Base-by-base conservation (phyloP, 1,284 basidiomycete species). In the Schizophyllum commune region DNA sequence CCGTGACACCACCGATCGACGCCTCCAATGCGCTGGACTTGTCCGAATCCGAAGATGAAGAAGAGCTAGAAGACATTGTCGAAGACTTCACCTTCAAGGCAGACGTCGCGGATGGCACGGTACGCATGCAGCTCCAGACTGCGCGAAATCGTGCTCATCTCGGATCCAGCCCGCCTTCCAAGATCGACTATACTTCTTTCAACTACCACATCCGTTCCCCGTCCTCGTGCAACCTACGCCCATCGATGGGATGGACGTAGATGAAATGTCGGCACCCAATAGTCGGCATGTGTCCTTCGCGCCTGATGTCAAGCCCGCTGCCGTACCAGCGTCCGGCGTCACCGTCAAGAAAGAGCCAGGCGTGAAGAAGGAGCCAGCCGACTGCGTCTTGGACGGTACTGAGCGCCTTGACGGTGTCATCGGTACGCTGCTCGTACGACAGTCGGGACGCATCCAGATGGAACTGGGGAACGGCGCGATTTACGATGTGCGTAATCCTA, bases 171-270 rank as follows among this genome's bases (percentile, higher is more conserved):
- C 53, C 4, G 11, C 53, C 53, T 21, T 55, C 53, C 86, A 82
- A 77, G 85, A 86, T 70, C 80, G 86, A 27, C 77, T 97, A 1
- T 96, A 92, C 70, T 88, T 95, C 65, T 96, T 97, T 77, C 95
- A 96, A 72, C 96, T 98, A 70, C 95, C 95, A 0, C 75, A 81
- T n/a, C 88, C 92, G 0, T 95, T 97, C 74, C 94, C 95, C 0
- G 80, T 77, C 15, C 96, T 96, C 73, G 65, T 78, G 7, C 70
- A 77, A 6, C 27, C 27, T 27, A 27, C 27, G 2, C 60, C 68
- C 68, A 61, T 65, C 15, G 55, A 67, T 58, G 65, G 39, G 13
- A 47, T 47, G 39, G 39, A 47, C 27, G 63, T 65, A 62, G 65
- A 58, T 22, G 64, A 65, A 33, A 64, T 64, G 32, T 64, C 73